A percentile compares a stretch with the other conserved stretches of the same genome.
Evolutionary conservation across 345 rosid genomes (phyloP).

Genomic region (Gossypium australe): DNA sequence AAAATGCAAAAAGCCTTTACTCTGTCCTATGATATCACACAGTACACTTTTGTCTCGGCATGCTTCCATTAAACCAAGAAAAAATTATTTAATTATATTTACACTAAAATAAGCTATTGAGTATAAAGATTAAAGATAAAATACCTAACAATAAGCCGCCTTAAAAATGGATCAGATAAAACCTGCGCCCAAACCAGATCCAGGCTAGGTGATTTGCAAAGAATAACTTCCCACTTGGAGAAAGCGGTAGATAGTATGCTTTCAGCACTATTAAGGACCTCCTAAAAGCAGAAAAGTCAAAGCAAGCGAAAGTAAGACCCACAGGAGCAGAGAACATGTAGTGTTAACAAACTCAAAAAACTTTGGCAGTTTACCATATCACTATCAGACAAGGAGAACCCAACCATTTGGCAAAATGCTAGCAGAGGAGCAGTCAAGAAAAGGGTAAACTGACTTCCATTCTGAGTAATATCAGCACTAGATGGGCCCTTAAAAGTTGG

Average conservation of each 20-base stretch:
- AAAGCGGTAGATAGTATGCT: conserved; percentile 64
- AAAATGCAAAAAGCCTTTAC: neutral
- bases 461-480: conserved; percentile 29
- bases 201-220: conserved; percentile 65
- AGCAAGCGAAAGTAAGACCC: conserved; percentile 7
- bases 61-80: conserved; percentile 4
- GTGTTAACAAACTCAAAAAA: neutral
- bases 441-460: conserved; percentile 86
- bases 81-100: neutral
- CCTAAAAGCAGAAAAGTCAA: conserved; percentile 36
- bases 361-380: conserved; percentile 42
- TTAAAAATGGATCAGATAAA: conserved; percentile 75
- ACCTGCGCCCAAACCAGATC: conserved; percentile 96
- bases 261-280: conserved; percentile 57
- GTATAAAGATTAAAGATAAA: neutral
- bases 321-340: conserved; percentile 4
- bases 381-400: conserved; percentile 38
- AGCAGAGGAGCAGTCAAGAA: conserved; percentile 88
- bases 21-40: neutral
- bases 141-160: conserved; percentile 88
- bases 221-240: conserved; percentile 82
- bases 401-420: conserved; percentile 84
- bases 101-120: neutral
- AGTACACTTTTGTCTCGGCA: neutral
- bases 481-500: conserved; percentile 46